Evolutionary conservation across 2,329 filamentous ascomycete species (phyloP), one percentile per base, ranked within the genome.

Genomic region (Alternaria sp.): DNA sequence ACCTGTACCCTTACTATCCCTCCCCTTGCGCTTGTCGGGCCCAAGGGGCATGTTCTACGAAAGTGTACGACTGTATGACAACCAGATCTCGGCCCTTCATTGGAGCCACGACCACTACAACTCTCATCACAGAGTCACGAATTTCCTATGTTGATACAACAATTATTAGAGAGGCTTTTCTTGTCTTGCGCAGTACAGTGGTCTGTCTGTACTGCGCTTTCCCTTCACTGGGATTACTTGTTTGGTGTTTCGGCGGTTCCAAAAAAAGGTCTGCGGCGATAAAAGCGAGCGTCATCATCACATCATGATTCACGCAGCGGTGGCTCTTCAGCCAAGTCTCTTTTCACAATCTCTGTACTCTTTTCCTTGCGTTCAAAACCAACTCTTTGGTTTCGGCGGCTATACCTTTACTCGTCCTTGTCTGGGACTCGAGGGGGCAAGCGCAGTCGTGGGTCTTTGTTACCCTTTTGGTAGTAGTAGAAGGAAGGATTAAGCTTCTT

Each of bases 11-110:
- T 74, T 76, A 71, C 54, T 67, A 41, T 41, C n/a, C 59, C 68
- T 66, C 72, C 71, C 65, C 47, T 62, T 59, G 28, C 60, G 61
- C 66, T 55, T 61, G 9, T 57, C 30, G 21, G 18, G 54, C 28
- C 14, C 51, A 58, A 45, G 60, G 63, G 66, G 70, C 15, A n/a
- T 55, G 49, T 75, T 67, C 56, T 67, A 79, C 72, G 78, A 79
- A 63, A 70, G 76, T 53, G 49, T 77, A 79, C 75, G 76, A 78
- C 72, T 78, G 75, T 78, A 79, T 76, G 77, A 79, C 76, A 41
- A 58, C 41, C 49, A 64, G 66, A 60, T 70, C 58, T 50, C 54
- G 67, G 69, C 68, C 64, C 64, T 63, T 73, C 57, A 71, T 71
- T 75, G 61, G 69, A 73, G 75, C 72, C 72, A 76, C 73, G 74